Conservation (phyloP, 345 rosid genomes). For the Salix suchowensis region DNA sequence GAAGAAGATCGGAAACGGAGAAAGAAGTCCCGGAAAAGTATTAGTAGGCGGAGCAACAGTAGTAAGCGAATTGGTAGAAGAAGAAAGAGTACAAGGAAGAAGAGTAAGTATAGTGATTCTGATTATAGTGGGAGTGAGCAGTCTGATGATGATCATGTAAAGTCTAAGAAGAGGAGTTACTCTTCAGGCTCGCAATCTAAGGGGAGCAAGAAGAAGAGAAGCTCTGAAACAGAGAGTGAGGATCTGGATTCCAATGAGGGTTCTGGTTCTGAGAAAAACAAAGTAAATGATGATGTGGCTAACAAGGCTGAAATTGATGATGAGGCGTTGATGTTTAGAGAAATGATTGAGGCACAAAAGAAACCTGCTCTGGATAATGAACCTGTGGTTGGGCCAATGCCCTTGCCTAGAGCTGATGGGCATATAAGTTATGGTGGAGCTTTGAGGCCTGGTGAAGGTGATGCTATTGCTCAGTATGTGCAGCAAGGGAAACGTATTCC, state of each 20-base stretch:
- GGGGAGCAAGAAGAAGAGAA: constrained; percentile 34
- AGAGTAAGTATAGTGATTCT: constrained; percentile 18
- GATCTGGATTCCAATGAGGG: constrained; percentile 17
- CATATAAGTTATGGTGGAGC: constrained; percentile 99
- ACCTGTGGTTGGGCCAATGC: constrained; percentile 80
- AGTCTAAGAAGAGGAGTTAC: constrained; percentile 41
- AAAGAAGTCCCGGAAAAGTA: constrained; percentile 31
- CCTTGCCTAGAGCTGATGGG: constrained; percentile 89
- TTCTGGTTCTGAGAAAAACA: constrained; percentile 32
- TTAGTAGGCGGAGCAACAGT: constrained; percentile 30
- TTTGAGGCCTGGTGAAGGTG: constrained; percentile 98
- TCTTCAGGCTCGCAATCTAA: constrained; percentile 25
- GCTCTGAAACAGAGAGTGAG: constrained; percentile 40
- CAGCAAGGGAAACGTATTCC: constrained; percentile 99
- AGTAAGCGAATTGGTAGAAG: constrained; percentile 22
- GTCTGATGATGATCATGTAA: constrained; percentile 27
- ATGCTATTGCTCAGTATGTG: constrained; percentile 95
- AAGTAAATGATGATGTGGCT: constrained; percentile 37
- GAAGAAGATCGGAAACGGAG: constrained; percentile 32
- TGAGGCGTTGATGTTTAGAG: constrained; percentile 64
- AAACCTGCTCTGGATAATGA: constrained; percentile 65
- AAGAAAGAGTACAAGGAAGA: constrained; percentile 21
- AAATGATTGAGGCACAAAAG: constrained; percentile 76
- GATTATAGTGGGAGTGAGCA: constrained; percentile 21
- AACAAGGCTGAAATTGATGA: constrained; percentile 48